Conservation (phyloP, 495 filamentous ascomycete species). For the Neurospora sp. region DNA sequence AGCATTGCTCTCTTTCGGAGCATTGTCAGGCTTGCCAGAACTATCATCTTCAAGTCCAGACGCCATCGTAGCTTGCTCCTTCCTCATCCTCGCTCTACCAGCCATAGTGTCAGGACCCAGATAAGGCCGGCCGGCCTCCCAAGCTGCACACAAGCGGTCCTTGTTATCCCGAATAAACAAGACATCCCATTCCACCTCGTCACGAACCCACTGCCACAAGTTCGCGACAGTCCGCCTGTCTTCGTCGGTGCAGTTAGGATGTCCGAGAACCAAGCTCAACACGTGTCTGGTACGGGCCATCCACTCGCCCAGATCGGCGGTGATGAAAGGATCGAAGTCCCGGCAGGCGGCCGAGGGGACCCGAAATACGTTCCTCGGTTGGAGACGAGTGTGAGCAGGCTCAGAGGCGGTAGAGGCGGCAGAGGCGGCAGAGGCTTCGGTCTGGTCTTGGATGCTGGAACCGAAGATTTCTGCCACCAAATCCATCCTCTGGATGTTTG, state of each 20-base stretch:
- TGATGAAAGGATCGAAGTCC: background rate
- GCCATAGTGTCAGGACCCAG: background rate
- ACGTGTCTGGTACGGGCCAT: background rate
- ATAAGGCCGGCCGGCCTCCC: background rate
- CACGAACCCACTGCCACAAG: background rate
- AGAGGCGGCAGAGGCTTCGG: background rate
- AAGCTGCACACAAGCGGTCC: background rate
- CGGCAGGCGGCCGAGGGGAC: background rate
- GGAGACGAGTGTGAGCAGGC: background rate
- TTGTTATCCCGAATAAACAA: background rate
- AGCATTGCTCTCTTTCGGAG: background rate
- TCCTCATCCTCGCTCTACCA: background rate
- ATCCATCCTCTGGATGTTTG: background rate
- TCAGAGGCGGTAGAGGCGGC: background rate
- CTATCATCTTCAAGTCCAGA: background rate
- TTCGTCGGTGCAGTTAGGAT: background rate
- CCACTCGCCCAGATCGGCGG: background rate
- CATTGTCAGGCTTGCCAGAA: background rate
- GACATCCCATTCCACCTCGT: background rate
- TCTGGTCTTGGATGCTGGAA: background rate
- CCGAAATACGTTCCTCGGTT: background rate
- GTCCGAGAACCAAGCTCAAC: background rate
- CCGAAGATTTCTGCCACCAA: background rate
- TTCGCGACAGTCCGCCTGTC: background rate
- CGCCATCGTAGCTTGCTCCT: background rate